Percentiles rank a stretch among this genome's conserved stretches.
phyloP scores from a whole-genome alignment of 176 grass and related monocot species.

The Ensete ventricosum region DNA sequence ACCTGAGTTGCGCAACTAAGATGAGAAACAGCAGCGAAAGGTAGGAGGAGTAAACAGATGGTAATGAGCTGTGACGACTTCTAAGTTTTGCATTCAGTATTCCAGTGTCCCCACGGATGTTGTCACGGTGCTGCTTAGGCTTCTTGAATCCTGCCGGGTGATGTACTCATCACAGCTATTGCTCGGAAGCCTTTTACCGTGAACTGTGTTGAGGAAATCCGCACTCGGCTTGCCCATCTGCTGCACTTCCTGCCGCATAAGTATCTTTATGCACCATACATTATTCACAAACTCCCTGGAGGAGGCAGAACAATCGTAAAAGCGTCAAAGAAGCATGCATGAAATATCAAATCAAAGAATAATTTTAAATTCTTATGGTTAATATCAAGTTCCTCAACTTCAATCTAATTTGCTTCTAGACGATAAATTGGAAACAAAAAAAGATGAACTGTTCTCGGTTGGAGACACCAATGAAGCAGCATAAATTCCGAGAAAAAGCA shows the following conservation, averaged over 20 bases:
- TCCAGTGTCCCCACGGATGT: conserved; percentile 68
- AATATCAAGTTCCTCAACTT: neutral
- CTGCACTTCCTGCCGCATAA: conserved; percentile 84
- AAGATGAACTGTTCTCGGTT: no score
- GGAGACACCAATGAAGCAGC: neutral
- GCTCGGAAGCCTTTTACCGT: conserved; percentile 35
- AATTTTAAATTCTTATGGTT: neutral
- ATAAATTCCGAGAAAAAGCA: neutral
- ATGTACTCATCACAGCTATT: conserved; percentile 68
- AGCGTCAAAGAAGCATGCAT: neutral
- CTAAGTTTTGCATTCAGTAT: conserved; percentile 37
- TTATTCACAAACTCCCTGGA: conserved; percentile 93
- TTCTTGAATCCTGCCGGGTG: conserved; percentile 63
- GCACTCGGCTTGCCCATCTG: conserved; percentile 73
- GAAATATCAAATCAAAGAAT: neutral
- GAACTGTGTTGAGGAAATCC: conserved; percentile 52
- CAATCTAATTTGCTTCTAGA: neutral
- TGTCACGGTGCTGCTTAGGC: conserved; percentile 61
- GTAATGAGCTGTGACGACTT: neutral
- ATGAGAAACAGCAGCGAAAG: conserved; percentile 26
- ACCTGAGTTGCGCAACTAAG: conserved; percentile 19
- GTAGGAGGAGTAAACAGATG: neutral
- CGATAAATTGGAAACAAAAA: no score
- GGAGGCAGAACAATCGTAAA: neutral
- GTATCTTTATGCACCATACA: conserved; percentile 95